Evolutionary conservation across 257 asterid species (phyloP), one percentile per base, ranked within the genome.

Genomic region (Fraxinus excelsior): DNA sequence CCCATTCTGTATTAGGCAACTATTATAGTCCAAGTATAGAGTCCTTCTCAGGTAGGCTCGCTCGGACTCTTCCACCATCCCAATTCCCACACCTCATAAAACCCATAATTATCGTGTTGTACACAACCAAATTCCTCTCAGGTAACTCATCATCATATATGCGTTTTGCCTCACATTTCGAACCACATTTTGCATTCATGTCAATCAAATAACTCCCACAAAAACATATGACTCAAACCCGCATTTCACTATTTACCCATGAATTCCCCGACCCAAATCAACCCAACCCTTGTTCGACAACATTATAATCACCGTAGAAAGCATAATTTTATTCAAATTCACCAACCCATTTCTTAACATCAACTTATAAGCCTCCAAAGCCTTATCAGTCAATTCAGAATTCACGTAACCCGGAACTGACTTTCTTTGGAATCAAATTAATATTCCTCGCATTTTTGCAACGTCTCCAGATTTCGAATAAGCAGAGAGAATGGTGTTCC

Each of bases 11-110:
- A 81, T 86, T 72, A 90, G 87, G 26, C 97, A 44, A 95, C 87
- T 67, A 73, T 90, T 21, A 95, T 85, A 0, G 99, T 92, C 97
- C 97, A 92, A 38, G 99, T 84, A 86, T 85, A 1, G 90, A 87
- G 84, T 94, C 97, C 82, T 85, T 94, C 81, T 90, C 96, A 11
- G 81, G 70, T 97, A 91, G 85, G 76, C 81, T 74, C 38, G 58
- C 58, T 49, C n/a, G 1, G 89, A 77, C 76, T 80, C 85, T 53
- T 72, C 80, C 56, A 85, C 84, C 80, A 81, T 64, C 67, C 89
- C n/a, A n/a, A n/a, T n/a, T n/a, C n/a, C n/a, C 82, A 65, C 85
- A 80, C 79, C 89, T 80, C 70, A 80, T 66, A 74, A 78, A 81
- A 3, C 84, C 87, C 76, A 72, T 83, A 62, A 85, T 79, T 85